These are phyloP conservation scores for Penicillium sp. DNA, from an alignment of 2,329 filamentous ascomycete genomes.

Conservation along the genomic window DNA sequence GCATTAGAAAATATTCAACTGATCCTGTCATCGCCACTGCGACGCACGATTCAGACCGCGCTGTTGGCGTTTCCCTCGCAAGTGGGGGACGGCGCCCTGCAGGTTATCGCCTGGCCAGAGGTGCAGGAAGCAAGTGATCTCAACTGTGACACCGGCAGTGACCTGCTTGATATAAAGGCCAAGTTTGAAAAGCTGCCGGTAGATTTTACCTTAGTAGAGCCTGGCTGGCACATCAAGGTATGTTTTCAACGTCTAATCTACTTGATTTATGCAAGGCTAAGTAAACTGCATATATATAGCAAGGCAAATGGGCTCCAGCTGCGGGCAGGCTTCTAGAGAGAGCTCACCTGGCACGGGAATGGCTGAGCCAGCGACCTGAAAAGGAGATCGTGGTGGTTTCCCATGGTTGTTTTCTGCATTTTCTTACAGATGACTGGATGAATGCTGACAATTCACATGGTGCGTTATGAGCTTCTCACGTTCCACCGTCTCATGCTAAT, in stretches of 20 bases:
- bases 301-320: background rate
- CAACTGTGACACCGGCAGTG: too few species aligned
- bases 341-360: background rate
- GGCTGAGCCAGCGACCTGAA: background rate
- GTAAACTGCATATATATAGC: background rate
- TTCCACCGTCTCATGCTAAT: background rate
- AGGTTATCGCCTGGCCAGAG: too few species aligned
- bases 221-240: background rate
- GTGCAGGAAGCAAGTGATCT: too few species aligned
- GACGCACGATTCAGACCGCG: too few species aligned
- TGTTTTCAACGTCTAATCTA: background rate
- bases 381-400: background rate
- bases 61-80: too few species aligned
- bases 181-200: too few species aligned
- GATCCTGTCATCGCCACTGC: too few species aligned
- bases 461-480: background rate
- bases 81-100: too few species aligned
- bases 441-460: background rate
- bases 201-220: too few species aligned
- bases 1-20: too few species aligned
- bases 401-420: background rate
- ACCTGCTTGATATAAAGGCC: too few species aligned
- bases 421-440: background rate
- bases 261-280: background rate
- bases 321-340: background rate